Evolutionary conservation across 331 rosid species (phyloP), one percentile per base, ranked within the genome.

Genomic region (Arachis monticola): DNA sequence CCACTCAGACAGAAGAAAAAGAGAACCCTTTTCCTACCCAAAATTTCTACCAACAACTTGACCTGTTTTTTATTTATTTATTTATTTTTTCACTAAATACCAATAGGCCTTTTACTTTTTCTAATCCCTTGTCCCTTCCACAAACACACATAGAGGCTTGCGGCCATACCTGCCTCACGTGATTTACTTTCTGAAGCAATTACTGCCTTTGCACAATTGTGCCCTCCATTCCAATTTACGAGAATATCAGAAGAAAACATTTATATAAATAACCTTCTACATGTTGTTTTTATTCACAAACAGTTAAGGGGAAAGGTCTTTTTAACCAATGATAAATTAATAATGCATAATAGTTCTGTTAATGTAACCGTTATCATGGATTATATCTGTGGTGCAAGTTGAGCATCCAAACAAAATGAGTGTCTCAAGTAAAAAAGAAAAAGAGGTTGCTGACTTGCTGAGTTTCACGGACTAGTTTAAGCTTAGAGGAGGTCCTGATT

Each of bases 381-480:
- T 3, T 52, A 52, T 59, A 52, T 72, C 2, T 56, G 55, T 8
- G 11, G 0, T 4, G 76, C 83, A 79, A 75, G 69, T 74, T 45
- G 87, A 79, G 87, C 75, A 58, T 74, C 63, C 81, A 74, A 84
- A 84, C 80, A 75, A 82, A 67, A 6, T 5, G 1, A 38, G 5
- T 7, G 7, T 51, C 48, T 9, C 4, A 46, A 13, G 8, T 45
- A 41, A 50, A 22, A 17, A 53, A 66, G 3, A 40, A 57, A 69
- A 78, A 46, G 70, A 48, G 44, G n/a, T 67, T 84, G 7, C 35
- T 41, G 11, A 38, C 10, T 67, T 84, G 7, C 35, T 41, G 11
- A 38, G 41, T 46, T 81, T 76, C 93, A 89, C 91, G 88, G 93
- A 75, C 93, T 79, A 5, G 65, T 64, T 42, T 79, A 79, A 74